Conservation (phyloP, 164 flowering plant species). For the Stephania cephalantha region DNA sequence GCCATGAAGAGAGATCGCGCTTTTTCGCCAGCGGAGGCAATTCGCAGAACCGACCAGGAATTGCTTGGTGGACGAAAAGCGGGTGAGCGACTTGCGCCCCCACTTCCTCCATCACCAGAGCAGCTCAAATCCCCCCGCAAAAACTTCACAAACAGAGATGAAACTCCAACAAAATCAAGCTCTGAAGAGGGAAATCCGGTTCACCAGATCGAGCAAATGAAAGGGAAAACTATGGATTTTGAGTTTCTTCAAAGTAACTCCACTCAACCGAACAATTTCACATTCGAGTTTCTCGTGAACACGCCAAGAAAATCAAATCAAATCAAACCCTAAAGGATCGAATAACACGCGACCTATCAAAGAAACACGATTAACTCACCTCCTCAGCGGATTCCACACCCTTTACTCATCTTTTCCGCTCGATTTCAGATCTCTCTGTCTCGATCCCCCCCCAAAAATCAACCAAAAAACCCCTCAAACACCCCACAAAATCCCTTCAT, state of each 20-base stretch:
- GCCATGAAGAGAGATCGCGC: conserved; percentile 54
- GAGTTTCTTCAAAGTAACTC: neutral
- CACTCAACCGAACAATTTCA: neutral
- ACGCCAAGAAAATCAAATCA: neutral
- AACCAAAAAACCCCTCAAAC: neutral
- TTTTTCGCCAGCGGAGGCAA: conserved; percentile 44
- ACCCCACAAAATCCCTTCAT: neutral
- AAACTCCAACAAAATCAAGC: neutral
- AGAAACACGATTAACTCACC: neutral
- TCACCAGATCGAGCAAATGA: neutral
- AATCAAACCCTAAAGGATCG: neutral
- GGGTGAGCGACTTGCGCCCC: conserved; percentile 67
- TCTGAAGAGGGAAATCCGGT: neutral
- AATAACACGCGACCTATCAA: neutral
- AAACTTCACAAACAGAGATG: neutral
- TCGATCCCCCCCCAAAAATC: neutral
- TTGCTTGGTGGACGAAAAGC: conserved; percentile 41
- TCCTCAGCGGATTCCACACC: neutral
- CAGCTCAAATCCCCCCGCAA: neutral
- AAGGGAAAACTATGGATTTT: neutral
- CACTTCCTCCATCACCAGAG: conserved; percentile 24
- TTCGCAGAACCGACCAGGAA: conserved; percentile 41
- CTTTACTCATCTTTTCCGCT: neutral
- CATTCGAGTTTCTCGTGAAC: neutral
- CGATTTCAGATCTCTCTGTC: neutral